Evolutionary conservation across 495 filamentous ascomycete species (phyloP), one percentile per base, ranked within the genome.

Genomic region (Penicillium goetzii): DNA sequence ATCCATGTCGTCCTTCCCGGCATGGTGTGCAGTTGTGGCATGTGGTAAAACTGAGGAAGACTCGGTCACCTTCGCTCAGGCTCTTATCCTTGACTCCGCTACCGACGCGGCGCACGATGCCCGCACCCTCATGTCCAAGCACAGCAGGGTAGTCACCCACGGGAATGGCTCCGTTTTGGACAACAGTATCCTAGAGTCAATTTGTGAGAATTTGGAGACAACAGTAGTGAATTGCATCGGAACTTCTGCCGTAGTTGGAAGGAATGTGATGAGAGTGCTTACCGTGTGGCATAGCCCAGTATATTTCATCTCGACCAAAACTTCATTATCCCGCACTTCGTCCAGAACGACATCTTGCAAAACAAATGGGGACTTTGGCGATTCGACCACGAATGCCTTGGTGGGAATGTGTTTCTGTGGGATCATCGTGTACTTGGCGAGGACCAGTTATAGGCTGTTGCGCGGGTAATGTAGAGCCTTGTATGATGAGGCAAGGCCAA

Each of bases 121-220:
- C 84, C 2, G 77, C 76, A 26, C 84, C 84, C 71, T 86, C 84
- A 60, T 86, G 84, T 15, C 84, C 83, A 19, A 85, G 76, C 8
- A 81, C 79, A 14, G 70, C 73, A 3, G 79, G 79, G 40, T 61
- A 76, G 4, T 67, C 53, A 25, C 70, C 72, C 34, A 81, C 40
- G 53, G 78, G 60, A 61, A 76, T 60, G 53, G 17, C 57, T 58
- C 80, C 63, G 21, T 68, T 25, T 68, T 78, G 74, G 36, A 82
- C 60, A 54, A 80, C 72, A 58, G 75, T 61, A 45, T 76, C 74
- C 74, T 76, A 56, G 0, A 8, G 14, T 1, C 10, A 5, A 41
- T 10, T 9, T 2, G 25, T 51, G 5, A 51, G 47, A 17, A 51
- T 4, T 2, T 51, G 25, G 10, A 4, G 8, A n/a, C 3, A 6